Percentiles rank a stretch among this genome's conserved stretches.
phyloP scores from a whole-genome alignment of 768 basidiomycete species.

The Cystobasidium ongulense region DNA sequence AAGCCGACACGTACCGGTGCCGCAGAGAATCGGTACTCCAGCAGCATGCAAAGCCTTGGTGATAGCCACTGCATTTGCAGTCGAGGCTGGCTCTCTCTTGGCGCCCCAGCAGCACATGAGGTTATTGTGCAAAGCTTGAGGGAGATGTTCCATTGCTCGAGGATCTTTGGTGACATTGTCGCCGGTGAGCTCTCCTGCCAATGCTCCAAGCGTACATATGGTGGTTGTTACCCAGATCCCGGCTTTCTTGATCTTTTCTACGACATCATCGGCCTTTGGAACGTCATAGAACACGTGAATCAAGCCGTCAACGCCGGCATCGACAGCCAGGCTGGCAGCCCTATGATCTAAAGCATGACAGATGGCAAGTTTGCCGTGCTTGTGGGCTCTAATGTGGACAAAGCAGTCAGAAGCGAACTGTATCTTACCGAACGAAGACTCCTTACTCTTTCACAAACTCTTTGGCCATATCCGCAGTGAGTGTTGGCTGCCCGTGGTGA shows the following conservation, averaged over 20 bases:
- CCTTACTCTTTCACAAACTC: not conserved
- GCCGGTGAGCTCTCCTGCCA: constrained; percentile 13
- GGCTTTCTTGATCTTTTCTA: not conserved
- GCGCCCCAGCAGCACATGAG: not conserved
- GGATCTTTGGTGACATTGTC: not conserved
- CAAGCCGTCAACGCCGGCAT: not conserved
- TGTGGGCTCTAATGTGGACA: not conserved
- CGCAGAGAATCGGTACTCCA: constrained; percentile 9
- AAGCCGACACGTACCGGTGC: not conserved
- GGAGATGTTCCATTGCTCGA: not conserved
- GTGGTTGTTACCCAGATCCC: not conserved
- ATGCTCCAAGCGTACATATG: not conserved
- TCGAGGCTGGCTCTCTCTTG: constrained; percentile 7
- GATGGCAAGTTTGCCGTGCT: not conserved
- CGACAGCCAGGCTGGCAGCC: not conserved
- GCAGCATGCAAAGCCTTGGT: not conserved
- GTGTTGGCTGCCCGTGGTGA: not conserved
- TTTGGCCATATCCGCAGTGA: constrained; percentile 5
- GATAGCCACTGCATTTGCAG: not conserved
- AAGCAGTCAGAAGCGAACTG: too few relatives aligned
- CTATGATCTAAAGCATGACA: not conserved
- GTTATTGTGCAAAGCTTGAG: constrained; percentile 3
- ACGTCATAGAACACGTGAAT: constrained; percentile 7
- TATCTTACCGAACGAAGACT: not conserved
- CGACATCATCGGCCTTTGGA: not conserved